Evolutionary conservation across 352 stramenopile genomes (phyloP), one percentile per base, ranked within the genome.

Genomic region (Thalassiosira pacifica): DNA sequence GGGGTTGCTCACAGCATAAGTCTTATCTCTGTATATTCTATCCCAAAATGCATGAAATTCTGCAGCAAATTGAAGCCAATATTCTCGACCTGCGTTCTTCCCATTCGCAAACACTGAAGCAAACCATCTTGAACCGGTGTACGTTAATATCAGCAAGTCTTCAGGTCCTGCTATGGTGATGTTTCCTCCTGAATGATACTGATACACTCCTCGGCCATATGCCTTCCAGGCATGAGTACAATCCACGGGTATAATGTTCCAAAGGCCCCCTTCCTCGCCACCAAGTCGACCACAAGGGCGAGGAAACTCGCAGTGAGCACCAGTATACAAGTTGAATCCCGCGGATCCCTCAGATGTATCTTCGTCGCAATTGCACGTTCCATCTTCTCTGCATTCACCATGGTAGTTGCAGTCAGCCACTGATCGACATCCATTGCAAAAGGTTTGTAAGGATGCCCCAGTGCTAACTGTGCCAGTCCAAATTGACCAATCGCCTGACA

Each of bases 351-450:
- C 2, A n/a, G 4, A 6, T n/a, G n/a, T n/a, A n/a, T n/a, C n/a
- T n/a, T n/a, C n/a, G n/a, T 57, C 45, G 24, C 45, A 57, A 8
- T n/a, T 19, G 24, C 45, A 57, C 45, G 2, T 57, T 57, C 5
- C 16, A 57, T 57, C 45, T 3, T 5, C 24, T 16, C 37, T 13
- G 34, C 75, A 82, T 32, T 55, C 13, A 1, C 75, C 75, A 40
- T 76, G 75, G 48, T 76, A 82, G 26, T 82, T 82, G 53, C 75
- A 82, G 10, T 81, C 34, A 11, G n/a, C n/a, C n/a, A n/a, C n/a
- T n/a, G 18, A 29, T 32, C 70, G 22, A 40, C 75, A 82, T n/a
- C 40, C 57, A 70, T 82, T 76, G 34, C 75, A 82, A 40, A 53
- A 32, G 18, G 37, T 74, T 9, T 73, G 27, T 13, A 78, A 29